Evolutionary conservation across 805 yeast genomes (phyloP), one percentile per base, ranked within the genome.

Genomic region (Yarrowia sp.): DNA sequence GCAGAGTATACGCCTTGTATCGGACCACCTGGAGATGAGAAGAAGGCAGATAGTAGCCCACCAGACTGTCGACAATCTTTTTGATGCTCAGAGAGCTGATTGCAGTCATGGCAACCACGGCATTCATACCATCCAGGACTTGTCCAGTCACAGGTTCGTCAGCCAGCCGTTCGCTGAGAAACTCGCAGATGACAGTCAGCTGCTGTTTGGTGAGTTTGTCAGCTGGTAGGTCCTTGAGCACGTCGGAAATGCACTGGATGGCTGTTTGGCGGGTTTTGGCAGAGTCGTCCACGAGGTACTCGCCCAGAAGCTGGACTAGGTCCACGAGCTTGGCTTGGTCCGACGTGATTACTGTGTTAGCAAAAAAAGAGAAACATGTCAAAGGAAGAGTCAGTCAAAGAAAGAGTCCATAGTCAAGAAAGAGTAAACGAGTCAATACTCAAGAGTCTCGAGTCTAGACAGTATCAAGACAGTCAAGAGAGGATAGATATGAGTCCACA

Each of bases 121-220:
- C 78, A 17, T 71, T 71, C 8, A 92, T 68, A 0, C 91, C 92
- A 10, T 70, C 72, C 2, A 88, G 73, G 1, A 86, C 81, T 66
- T 83, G 83, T 40, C 76, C 76, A 32, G 85, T 71, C 46, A 88
- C 80, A 3, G 79, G 74, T 16, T 80, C 78, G 70, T 92, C 97
- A 12, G 85, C 88, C 22, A 90, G 73, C 68, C 93, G 88, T 17
- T 85, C 84, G 16, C 81, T 66, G 64, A 85, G 82, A 73, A 93
- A 93, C 6, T 82, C 68, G 4, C 68, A 48, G 12, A 78, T 68
- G 40, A 77, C 79, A 1, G 71, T 41, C 6, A 75, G 69, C 65
- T 71, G 74, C 63, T 79, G 79, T 9, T 75, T 71, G 14, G 73
- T 70, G 22, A 84, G 72, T 10, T 70, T 70, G 6, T 72, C 68